Base-by-base conservation (phyloP, 179 eudicot species). In the Drosera spatulata region DNA sequence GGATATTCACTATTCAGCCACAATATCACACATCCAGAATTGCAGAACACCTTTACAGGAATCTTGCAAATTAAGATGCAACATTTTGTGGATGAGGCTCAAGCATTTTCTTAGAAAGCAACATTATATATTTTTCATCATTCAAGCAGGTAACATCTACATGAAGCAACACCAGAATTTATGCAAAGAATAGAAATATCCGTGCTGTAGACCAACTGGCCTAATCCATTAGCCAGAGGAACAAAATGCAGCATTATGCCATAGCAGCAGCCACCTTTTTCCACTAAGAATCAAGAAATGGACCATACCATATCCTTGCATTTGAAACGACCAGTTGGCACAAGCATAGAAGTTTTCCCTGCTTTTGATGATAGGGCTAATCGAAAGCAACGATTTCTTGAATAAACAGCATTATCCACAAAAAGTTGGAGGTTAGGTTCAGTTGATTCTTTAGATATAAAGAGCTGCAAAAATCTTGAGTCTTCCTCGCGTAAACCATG, bases 341-440 rank as follows among this genome's bases (percentile, higher is more conserved):
- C 53, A 81, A 93, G 97, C 69, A 89, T 65, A 62, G 88, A 82
- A 60, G 60, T 82, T 71, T 89, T 89, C 77, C 99, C 97, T 51
- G 99, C 97, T 86, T 93, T 93, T 57, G 96, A 89, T 50, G 96
- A 93, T 41, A 93, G 76, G 68, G 79, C 86, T 53, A 93, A 75
- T 61, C 95, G 95, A 67, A 93, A 93, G 70, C 93, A 84, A 62
- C 99, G 97, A 64, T 93, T 93, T 77, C 99, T 82, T 12, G 97
- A 61, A 72, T 93, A 93, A 53, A 93, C 99, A 69, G 99, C 99
- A 70, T 76, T 85, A 68, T 89, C 97, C 49, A 93, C 85, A 73
- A 93, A 89, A 61, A 83, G 81, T 40, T 79, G 86, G 67, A 66
- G 51, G 38, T 82, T 65, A 53, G 67, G 61, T 62, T 65, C 86